Evolutionary conservation across 441 rosid genomes (phyloP).

Genomic region (Hura crepitans): DNA sequence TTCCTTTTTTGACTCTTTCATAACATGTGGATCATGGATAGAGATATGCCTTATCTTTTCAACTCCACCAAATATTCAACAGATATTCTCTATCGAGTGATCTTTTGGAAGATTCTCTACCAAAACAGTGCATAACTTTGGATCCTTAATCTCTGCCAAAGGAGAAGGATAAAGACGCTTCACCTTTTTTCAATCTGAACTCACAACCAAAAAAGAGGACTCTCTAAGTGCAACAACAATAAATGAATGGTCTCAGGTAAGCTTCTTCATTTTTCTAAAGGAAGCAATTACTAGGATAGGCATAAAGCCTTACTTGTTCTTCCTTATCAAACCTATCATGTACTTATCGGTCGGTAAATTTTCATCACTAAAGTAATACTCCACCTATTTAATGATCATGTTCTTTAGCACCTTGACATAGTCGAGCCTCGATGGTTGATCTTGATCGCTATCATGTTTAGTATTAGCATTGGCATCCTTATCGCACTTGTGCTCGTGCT

Average conservation of each 20-base stretch:
- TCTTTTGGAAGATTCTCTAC: constrained; percentile 93
- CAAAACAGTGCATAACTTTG: constrained; percentile 76
- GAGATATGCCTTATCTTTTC: constrained; percentile 61
- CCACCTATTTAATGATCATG: constrained; percentile 87
- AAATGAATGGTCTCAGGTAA: constrained; percentile 46
- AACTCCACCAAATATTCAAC: constrained; percentile 60
- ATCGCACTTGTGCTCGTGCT: constrained; percentile 26
- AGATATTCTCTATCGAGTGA: constrained; percentile 66
- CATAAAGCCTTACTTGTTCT: constrained; percentile 78
- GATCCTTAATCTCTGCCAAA: constrained; percentile 59
- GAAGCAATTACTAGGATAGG: constrained; percentile 62
- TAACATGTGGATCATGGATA: constrained; percentile 52
- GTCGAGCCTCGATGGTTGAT: constrained; percentile 29
- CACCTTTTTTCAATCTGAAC: constrained; percentile 73
- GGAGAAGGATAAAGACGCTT: constrained; percentile 65
- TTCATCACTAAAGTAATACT: constrained; percentile 86
- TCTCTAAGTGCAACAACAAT: constrained; percentile 68
- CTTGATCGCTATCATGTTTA: constrained; percentile 41
- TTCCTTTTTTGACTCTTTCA: constrained; percentile 54
- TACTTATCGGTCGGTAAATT: constrained; percentile 77
- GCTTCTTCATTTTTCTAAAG: constrained; percentile 75
- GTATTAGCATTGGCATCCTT: constrained; percentile 27
- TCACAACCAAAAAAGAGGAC: constrained; percentile 65
- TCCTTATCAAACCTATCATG: constrained; percentile 59
- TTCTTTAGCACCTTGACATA: constrained; percentile 50